Percentiles rank a stretch among this genome's conserved stretches.
These are phyloP conservation scores for Nicotiana obtusifolia DNA, from an alignment of 257 asterid species.

Conservation along the genomic window DNA sequence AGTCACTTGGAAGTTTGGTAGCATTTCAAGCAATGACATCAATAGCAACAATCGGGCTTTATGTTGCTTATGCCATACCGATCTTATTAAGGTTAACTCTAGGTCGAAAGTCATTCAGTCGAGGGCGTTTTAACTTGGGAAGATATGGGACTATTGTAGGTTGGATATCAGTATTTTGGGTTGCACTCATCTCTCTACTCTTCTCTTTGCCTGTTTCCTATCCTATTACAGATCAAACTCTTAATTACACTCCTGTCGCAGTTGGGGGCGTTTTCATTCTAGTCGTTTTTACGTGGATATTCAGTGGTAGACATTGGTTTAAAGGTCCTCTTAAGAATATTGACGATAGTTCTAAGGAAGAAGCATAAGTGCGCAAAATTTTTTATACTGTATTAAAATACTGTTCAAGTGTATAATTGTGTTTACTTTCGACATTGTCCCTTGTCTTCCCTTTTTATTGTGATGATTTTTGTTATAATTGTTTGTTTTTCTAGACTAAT, in stretches of 20 bases:
- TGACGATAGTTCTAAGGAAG: conserved; percentile 4
- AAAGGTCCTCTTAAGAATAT: conserved; percentile 45
- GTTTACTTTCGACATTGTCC: not conserved
- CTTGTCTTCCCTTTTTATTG: not conserved
- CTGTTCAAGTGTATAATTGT: not conserved
- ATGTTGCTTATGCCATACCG: conserved; percentile 44
- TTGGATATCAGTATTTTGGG: conserved; percentile 37
- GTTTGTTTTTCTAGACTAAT: not conserved
- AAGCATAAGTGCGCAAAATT: not conserved
- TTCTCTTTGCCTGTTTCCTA: conserved; percentile 38
- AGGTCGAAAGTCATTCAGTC: conserved; percentile 25
- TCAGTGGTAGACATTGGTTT: conserved; percentile 48
- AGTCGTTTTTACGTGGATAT: conserved; percentile 37
- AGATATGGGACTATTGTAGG: conserved; percentile 30
- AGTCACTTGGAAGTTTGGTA: not conserved
- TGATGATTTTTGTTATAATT: not conserved
- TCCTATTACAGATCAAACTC: conserved; percentile 36
- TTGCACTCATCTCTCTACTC: conserved; percentile 38
- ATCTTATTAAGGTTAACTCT: conserved; percentile 33
- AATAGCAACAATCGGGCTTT: conserved; percentile 48
- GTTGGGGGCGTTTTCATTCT: conserved; percentile 21
- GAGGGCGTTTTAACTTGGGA: conserved; percentile 44
- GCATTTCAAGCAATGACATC: conserved; percentile 30
- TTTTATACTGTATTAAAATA: not conserved
- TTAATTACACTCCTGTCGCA: conserved; percentile 46